A percentile compares a stretch with the other conserved stretches of the same genome.
phyloP scores from a whole-genome alignment of 2,329 filamentous ascomycete genomes.

The Epichloe gansuensis region DNA sequence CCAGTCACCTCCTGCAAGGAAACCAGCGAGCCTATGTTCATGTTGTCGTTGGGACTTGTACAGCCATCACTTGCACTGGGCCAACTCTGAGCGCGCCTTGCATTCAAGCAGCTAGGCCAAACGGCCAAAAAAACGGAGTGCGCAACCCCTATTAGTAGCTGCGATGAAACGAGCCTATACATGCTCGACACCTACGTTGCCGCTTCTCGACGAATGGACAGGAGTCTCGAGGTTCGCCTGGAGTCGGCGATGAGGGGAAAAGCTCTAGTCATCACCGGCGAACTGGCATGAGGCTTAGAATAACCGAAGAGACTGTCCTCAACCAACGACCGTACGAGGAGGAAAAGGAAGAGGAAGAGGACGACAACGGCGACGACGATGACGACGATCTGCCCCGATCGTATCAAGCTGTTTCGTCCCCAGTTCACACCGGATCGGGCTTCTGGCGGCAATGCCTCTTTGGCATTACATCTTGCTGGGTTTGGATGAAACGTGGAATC shows the following conservation, averaged over 20 bases:
- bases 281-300: neutral
- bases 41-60: neutral
- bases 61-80: neutral
- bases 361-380: neutral
- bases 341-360: neutral
- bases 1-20: neutral
- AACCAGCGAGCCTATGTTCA: neutral
- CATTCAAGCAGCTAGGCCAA: neutral
- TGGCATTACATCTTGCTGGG: neutral
- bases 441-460: neutral
- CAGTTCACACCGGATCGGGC: neutral
- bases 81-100: neutral
- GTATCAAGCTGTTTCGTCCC: neutral
- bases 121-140: too few species aligned
- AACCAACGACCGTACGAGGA: too few species aligned
- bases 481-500: neutral
- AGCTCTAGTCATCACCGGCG: neutral
- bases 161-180: too few species aligned
- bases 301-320: neutral
- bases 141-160: too few species aligned
- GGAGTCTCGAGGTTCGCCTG: neutral
- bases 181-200: neutral
- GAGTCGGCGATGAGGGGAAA: neutral
- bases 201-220: neutral
- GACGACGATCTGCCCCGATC: neutral